These are phyloP conservation scores for Saccharomyces hybrid DNA, from an alignment of 1,139 yeast genomes.

Conservation along the genomic window DNA sequence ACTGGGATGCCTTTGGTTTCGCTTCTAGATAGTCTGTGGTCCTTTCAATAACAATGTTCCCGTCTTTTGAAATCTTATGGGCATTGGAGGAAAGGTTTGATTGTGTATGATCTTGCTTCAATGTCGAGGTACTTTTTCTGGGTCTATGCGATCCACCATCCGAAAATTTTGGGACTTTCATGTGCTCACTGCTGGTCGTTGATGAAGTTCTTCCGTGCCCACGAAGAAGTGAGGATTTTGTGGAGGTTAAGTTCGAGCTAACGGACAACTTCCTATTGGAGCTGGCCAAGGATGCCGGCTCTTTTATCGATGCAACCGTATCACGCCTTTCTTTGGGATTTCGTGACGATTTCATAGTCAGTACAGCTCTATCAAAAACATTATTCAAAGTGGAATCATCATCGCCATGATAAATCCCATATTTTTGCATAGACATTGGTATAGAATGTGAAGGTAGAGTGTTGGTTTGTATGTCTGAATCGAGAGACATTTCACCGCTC, in stretches of 20 bases:
- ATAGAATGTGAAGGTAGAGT: slow-evolving; percentile 20
- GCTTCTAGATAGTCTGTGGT: slow-evolving; percentile 11
- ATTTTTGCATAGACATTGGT: slow-evolving; percentile 23
- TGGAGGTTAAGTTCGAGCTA: slow-evolving; percentile 3
- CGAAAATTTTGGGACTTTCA: slow-evolving; percentile 8
- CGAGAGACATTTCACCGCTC: slow-evolving; percentile 14
- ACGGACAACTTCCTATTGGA: slow-evolving; percentile 10
- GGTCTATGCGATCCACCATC: slow-evolving; percentile 7
- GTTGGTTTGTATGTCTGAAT: slow-evolving; percentile 15
- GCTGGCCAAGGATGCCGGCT: slow-evolving; percentile 3
- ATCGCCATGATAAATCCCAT: slow-evolving; percentile 23
- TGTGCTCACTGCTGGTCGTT: slow-evolving; percentile 7
- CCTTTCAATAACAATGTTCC: slow-evolving; percentile 22
- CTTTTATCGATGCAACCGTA: background rate
- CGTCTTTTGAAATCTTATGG: slow-evolving; percentile 6
- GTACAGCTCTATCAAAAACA: slow-evolving; percentile 20
- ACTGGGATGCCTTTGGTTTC: slow-evolving; percentile 19
- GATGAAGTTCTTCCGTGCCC: slow-evolving; percentile 7
- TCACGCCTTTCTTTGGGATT: background rate
- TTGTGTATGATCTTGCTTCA: slow-evolving; percentile 8
- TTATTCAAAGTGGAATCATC: slow-evolving; percentile 22
- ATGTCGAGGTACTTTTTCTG: slow-evolving; percentile 7
- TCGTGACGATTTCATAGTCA: slow-evolving; percentile 13
- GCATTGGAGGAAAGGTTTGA: slow-evolving; percentile 5
- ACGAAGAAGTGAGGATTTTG: background rate